Base-by-base conservation (phyloP, 2,329 filamentous ascomycete species). In the Venturia carpophila region DNA sequence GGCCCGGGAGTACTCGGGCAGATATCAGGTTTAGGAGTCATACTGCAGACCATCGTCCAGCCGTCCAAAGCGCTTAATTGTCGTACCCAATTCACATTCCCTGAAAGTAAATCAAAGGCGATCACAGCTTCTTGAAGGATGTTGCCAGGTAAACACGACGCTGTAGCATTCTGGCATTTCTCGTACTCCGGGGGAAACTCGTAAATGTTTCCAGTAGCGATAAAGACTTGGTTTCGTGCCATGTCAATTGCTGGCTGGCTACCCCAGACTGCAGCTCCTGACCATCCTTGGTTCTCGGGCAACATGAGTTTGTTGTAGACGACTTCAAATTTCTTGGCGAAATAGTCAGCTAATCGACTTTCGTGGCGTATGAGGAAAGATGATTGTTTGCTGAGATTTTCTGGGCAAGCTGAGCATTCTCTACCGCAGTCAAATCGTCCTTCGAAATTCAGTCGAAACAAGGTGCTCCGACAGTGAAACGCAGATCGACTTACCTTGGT, bases 201-300 rank as follows among this genome's bases (percentile, higher is more conserved):
- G 66, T 75, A 75, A 2, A 70, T 34, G 67, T 75, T 74, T n/a
- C 74, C 73, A 4, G 72, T 74, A 21, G 68, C 73, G 62, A 73
- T 67, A 64, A 71, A 72, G 7, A 75, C 69, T 49, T 71, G 70
- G 34, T 65, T 64, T 5, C 71, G 67, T 5, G 5, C 56, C 0
- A 56, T 19, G 62, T 75, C 73, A 63, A 75, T 73, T 21, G 73
- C 63, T 1, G 73, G 73, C 60, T 73, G 70, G 49, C 68, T 69
- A 17, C 74, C 73, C 74, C 73, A 75, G 7, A 75, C 58, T 7
- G 65, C 69, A 21, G 67, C 68, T 37, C 74, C 73, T 15, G 72
- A 65, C 72, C 72, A 75, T 30, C 62, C 63, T 61, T 60, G 55
- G 24, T 58, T 47, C 21, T 63, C 65, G 34, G 69, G 69, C 30